These are phyloP conservation scores for Blastobotrys indianensis DNA, from an alignment of 1,139 yeast genomes.

Conservation along the genomic window DNA sequence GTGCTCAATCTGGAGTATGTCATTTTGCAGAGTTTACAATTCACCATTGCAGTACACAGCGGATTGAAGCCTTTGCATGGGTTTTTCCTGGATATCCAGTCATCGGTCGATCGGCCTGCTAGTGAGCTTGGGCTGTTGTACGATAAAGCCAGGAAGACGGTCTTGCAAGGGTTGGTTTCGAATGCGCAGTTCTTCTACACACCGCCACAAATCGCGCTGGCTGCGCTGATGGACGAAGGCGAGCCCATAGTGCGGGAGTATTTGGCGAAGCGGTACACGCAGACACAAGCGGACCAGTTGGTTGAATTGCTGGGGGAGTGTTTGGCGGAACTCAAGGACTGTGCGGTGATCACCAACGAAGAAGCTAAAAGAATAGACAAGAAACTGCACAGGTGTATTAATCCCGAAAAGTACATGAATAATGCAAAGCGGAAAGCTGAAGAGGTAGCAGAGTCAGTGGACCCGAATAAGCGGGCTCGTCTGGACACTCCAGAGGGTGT, in stretches of 20 bases:
- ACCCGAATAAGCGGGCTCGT: too few relatives aligned
- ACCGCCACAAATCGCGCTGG: slow-evolving; percentile 93
- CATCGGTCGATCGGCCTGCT: slow-evolving; percentile 33
- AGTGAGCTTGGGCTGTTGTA: slow-evolving; percentile 39
- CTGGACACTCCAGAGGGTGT: too few relatives aligned
- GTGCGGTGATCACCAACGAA: slow-evolving; percentile 22
- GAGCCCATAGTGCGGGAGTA: slow-evolving; percentile 61
- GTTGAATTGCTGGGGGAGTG: slow-evolving; percentile 23
- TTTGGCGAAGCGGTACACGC: slow-evolving; percentile 41
- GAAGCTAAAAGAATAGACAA: slow-evolving; percentile 31
- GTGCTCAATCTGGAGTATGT: slow-evolving; percentile 74
- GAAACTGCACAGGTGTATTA: slow-evolving; percentile 29
- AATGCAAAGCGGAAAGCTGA: slow-evolving; percentile 15
- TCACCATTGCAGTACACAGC: slow-evolving; percentile 81
- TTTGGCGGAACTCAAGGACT: slow-evolving; percentile 16
- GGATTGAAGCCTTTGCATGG: slow-evolving; percentile 88
- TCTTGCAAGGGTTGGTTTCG: slow-evolving; percentile 61
- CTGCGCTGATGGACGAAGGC: slow-evolving; percentile 60
- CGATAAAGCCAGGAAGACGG: slow-evolving; percentile 60
- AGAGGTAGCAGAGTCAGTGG: slow-evolving; percentile 1
- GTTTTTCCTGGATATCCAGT: slow-evolving; percentile 82
- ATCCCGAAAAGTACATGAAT: slow-evolving; percentile 23
- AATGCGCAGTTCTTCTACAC: slow-evolving; percentile 74
- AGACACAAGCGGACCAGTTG: slow-evolving; percentile 16
- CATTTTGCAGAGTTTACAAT: slow-evolving; percentile 65